Evolutionary conservation across 306 rosid species (phyloP).

Genomic region (Bauhinia variegata): DNA sequence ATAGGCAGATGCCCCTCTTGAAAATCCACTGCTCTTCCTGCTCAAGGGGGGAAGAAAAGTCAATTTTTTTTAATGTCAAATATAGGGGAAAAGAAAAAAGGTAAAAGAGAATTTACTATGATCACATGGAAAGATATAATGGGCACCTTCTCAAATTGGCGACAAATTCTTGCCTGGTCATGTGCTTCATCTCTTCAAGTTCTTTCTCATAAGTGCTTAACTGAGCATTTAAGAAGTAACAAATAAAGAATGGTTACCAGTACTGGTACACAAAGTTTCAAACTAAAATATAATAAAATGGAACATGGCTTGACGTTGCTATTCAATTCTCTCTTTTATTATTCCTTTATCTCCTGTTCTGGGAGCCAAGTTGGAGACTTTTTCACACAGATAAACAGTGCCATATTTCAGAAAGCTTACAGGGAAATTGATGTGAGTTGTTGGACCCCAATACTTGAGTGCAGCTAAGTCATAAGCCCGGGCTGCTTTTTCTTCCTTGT

Average conservation of each 20-base stretch:
- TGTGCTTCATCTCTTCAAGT: conserved; percentile 92
- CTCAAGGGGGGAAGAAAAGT: conserved; percentile 31
- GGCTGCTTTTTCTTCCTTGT: conserved; percentile 98
- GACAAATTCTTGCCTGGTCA: conserved; percentile 96
- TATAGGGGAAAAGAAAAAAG: neutral
- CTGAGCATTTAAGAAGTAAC: conserved; percentile 55
- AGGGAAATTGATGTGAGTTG: conserved; percentile 95
- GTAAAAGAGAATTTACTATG: conserved; percentile 7
- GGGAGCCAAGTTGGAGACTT: conserved; percentile 3
- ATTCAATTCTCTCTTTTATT: neutral
- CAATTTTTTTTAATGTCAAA: conserved; percentile 18
- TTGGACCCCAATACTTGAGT: conserved; percentile 97
- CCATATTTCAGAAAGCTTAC: conserved; percentile 53
- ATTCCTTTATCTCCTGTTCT: neutral
- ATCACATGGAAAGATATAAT: conserved; percentile 28
- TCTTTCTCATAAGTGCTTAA: conserved; percentile 82
- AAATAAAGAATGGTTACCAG: conserved; percentile 31
- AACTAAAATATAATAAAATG: neutral
- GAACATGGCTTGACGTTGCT: conserved; percentile 13
- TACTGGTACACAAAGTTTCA: conserved; percentile 15
- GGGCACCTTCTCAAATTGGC: conserved; percentile 91
- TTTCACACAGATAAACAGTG: conserved; percentile 35
- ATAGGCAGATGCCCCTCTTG: conserved; percentile 98
- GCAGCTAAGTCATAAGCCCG: conserved; percentile 98
- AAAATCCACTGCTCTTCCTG: conserved; percentile 99